Evolutionary conservation across 192 early-diverging fungal species (phyloP), one percentile per base, ranked within the genome.

Genomic region (Lunasporangiospora selenospora): DNA sequence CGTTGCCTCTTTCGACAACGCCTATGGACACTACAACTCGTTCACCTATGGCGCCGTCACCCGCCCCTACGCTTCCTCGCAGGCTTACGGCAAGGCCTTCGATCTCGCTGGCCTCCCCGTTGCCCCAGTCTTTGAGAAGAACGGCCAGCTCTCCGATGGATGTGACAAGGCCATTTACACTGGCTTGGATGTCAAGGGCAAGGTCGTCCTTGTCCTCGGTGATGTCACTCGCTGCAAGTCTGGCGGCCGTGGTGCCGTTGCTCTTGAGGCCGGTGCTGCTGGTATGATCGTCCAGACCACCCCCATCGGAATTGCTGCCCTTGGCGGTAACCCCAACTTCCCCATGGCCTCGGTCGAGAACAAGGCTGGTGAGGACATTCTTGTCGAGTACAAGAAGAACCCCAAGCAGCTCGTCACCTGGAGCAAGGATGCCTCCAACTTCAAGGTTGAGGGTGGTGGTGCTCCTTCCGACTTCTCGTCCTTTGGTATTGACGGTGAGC

Each of bases 401-500:
- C 44, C 61, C 9, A 67, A 45, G 8, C 42, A 33, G 2, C 3
- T 30, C 10, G 10, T 55, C 19, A 31, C 39, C 12, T 78, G 61
- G 53, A 52, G 33, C 47, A 53, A 50, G 40, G 18, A 26, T 18
- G 32, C 45, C 27, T 51, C 24, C 2, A 44, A 48, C 18, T 19
- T 54, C 29, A 18, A 21, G 2, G 23, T 43, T 19, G 42, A 58
- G 31, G 46, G 40, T 36, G 77, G 65, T 48, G 90, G 87, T 2
- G 44, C 76, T 40, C 69, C 84, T 34, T 87, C 87, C 10, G 34
- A 53, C 16, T 89, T 89, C 46, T 87, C 86, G 41, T 89, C 90
- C 3, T 87, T 77, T 56, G 90, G 90, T 15, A 75, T 89, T 12
- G 82, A 81, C 29, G 80, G 85, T 30, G 84, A 89, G 33, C 78